phyloP scores from a whole-genome alignment of 495 filamentous ascomycete genomes.

The Pseudevernia furfuracea region DNA sequence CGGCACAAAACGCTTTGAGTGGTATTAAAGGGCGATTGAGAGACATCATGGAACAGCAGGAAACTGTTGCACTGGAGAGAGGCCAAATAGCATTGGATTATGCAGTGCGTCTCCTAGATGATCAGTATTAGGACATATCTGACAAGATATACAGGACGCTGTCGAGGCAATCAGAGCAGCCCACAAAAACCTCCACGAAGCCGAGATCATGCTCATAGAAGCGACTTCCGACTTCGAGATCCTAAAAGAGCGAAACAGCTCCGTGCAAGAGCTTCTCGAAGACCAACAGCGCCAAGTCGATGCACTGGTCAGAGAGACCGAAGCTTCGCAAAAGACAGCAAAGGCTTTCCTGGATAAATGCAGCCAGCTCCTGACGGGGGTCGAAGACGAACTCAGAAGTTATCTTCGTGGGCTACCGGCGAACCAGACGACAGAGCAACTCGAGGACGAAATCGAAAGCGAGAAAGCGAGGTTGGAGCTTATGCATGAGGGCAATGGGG shows the following conservation, averaged over 20 bases:
- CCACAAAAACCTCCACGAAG: constrained; percentile 58
- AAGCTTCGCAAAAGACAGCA: constrained; percentile 28
- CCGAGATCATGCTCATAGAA: constrained; percentile 63
- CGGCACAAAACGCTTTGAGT: constrained; percentile 36
- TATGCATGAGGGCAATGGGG: constrained; percentile 69
- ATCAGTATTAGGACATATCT: neutral
- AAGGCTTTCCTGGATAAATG: constrained; percentile 32
- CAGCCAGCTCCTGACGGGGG: constrained; percentile 29
- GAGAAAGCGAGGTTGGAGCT: constrained; percentile 67
- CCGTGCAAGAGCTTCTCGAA: constrained; percentile 49
- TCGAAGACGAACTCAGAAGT: constrained; percentile 32
- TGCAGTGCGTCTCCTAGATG: constrained; percentile 41
- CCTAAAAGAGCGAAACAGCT: constrained; percentile 53
- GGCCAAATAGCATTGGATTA: constrained; percentile 57
- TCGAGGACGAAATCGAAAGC: constrained; percentile 67
- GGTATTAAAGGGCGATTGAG: constrained; percentile 36
- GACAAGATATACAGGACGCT: constrained; percentile 35
- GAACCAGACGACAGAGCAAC: constrained; percentile 49
- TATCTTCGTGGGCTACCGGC: constrained; percentile 34
- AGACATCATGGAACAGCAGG: constrained; percentile 44
- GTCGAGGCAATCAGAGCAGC: constrained; percentile 51
- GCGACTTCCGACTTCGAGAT: constrained; percentile 66
- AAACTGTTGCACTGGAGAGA: constrained; percentile 52
- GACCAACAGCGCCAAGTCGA: constrained; percentile 36
- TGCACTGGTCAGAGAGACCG: constrained; percentile 30